A percentile compares a stretch with the other conserved stretches of the same genome.
Conservation (phyloP, 495 filamentous ascomycete genomes). For the Penicillium mononematosum region DNA sequence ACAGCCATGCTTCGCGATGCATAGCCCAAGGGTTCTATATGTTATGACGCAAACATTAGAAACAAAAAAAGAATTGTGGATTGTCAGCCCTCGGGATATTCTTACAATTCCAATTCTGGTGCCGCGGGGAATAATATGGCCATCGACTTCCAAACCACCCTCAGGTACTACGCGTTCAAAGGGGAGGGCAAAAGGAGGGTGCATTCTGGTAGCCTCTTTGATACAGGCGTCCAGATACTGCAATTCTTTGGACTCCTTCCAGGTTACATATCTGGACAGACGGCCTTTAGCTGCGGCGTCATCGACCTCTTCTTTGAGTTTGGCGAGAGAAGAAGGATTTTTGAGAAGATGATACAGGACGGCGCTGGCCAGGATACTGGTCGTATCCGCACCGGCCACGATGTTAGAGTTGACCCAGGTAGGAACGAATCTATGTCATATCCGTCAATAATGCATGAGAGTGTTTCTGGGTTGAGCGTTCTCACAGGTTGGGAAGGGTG, state of each 20-base stretch:
- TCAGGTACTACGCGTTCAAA: background rate
- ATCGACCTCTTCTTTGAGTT: background rate
- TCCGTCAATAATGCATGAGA: background rate
- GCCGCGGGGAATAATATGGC: background rate
- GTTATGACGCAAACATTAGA: background rate
- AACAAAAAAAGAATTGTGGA: background rate
- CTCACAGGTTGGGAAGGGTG: background rate
- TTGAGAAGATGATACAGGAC: background rate
- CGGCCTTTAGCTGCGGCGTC: background rate
- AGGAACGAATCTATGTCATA: background rate
- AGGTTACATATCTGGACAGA: background rate
- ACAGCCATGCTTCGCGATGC: background rate
- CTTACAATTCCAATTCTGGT: background rate
- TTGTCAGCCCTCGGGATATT: background rate
- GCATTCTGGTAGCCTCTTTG: background rate
- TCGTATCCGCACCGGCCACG: background rate
- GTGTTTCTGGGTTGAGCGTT: background rate
- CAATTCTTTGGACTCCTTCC: background rate
- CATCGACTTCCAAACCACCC: background rate
- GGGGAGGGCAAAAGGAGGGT: background rate
- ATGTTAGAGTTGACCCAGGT: background rate
- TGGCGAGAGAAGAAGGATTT: background rate
- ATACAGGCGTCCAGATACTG: background rate
- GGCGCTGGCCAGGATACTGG: background rate
- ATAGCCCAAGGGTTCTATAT: background rate